Evolutionary conservation across 2,329 filamentous ascomycete species (phyloP), one percentile per base, ranked within the genome.

Genomic region (Fusarium nanum): DNA sequence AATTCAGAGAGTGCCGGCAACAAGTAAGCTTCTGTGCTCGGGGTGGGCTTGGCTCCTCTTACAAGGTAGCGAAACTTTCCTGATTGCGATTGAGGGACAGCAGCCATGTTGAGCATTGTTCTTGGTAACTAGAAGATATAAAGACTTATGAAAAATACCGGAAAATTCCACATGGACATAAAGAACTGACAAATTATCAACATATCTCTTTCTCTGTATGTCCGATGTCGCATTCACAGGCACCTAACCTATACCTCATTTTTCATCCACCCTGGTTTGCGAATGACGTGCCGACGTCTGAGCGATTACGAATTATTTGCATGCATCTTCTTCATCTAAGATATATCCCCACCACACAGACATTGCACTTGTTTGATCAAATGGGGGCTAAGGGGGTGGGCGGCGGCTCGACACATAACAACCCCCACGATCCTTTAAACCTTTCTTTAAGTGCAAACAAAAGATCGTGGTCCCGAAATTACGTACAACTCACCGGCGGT

Each of bases 1-100:
- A 59, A 59, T 22, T 59, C 56, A 22, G 56, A 53, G 9, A 59
- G 28, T 2, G 56, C 28, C n/a, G 56, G 56, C 2, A 59, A 48
- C 13, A 59, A 5, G n/a, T 59, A 59, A 3, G 56, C 56, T 3
- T 59, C 56, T 16, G 34, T 54, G 28, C 56, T 59, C 5, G 47
- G 47, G 6, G 40, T 54, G 5, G 56, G 56, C 4, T 34, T 28
- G 3, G 47, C 10, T 13, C 56, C 56, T 37, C 48, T n/a, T 0
- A n/a, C 22, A 1, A 59, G 30, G n/a, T 59, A 59, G 6, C 56
- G 56, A 9, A 59, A 58, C 12, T 34, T 58, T 13, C 56, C 56
- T 18, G 22, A 5, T 16, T 37, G 37, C 22, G 40, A 22, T 22
- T 23, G 8, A 22, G 27, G 20, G 23, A 9, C 9, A 5, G 22